Base-by-base conservation (phyloP, 805 yeast species). In the Grigorovia yakushimaensis region DNA sequence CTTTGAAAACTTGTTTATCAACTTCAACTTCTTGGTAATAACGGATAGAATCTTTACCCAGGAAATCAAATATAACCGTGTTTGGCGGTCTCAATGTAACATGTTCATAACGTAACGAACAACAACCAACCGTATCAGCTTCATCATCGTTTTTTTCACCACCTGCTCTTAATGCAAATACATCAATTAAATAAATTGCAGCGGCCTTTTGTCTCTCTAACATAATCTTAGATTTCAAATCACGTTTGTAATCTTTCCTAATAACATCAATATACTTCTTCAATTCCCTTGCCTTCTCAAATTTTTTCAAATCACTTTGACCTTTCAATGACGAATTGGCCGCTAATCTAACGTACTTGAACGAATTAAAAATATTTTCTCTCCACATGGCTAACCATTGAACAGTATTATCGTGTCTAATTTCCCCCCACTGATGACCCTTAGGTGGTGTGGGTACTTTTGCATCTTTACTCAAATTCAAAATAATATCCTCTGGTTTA, bases 321-420 rank as follows among this genome's bases (percentile, higher is more conserved):
- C 97, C 98, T 66, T 89, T 91, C 52, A 91, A 70, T 1, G 95
- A 83, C 0, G 97, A 89, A 55, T 79, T 86, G 19, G 91, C 93
- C 5, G 96, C 95, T 65, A 91, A 79, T 60, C 95, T 73, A 45
- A 91, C 98, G 62, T 91, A 91, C 65, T 91, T 91, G 56, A 81
- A 77, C 24, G 83, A 74, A 54, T 84, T 85, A 43, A 86, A 79
- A 54, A 91, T 85, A 60, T 91, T 91, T 66, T 91, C 98, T 61
- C 84, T 81, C 97, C 97, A 91, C 85, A 83, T 88, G 0, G 97
- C 98, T 47, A 91, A 72, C 98, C 98, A 91, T 11, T 91, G 80
- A 23, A 89, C 97, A 0, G 88, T 82, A 56, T 84, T 83, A 62
- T 91, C 97, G 62, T 89, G 94, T 54, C 76, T 76, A 22, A 91